Evolutionary conservation across 257 asterid genomes (phyloP).

Genomic region (Sherardia arvensis): DNA sequence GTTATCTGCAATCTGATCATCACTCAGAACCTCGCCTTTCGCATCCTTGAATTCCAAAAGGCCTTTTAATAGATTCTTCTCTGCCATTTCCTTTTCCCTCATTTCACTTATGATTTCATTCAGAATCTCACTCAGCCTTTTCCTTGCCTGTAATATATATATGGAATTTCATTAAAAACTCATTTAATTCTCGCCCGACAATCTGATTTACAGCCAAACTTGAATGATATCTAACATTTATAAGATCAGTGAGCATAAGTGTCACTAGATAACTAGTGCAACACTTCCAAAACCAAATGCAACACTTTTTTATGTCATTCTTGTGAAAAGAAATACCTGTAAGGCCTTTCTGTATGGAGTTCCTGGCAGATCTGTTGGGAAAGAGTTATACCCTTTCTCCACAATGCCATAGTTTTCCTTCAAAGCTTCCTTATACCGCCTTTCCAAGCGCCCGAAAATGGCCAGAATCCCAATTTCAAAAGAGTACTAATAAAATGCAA

Average conservation of each 20-base stretch:
- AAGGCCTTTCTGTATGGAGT: slow-evolving; percentile 45
- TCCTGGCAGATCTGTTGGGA: slow-evolving; percentile 59
- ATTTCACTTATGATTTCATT: slow-evolving; percentile 42
- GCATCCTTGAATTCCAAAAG: slow-evolving; percentile 39
- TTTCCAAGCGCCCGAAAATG: slow-evolving; percentile 53
- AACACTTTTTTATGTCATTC: neutral
- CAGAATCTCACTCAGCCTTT: slow-evolving; percentile 50
- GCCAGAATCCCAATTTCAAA: slow-evolving; percentile 71
- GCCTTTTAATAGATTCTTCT: slow-evolving; percentile 47
- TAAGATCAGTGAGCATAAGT: neutral
- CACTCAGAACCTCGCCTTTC: slow-evolving; percentile 31
- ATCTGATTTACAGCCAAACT: too few relatives aligned
- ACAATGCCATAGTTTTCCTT: slow-evolving; percentile 49
- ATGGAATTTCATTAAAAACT: neutral
- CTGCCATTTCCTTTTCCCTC: slow-evolving; percentile 29
- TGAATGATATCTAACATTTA: neutral
- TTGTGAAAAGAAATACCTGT: slow-evolving; percentile 26
- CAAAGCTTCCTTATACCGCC: slow-evolving; percentile 44
- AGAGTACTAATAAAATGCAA: slow-evolving; percentile 35
- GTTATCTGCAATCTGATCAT: slow-evolving; percentile 70
- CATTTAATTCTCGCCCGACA: too few relatives aligned
- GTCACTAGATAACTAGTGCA: neutral
- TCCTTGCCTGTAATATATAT: slow-evolving; percentile 60
- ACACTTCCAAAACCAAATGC: neutral
- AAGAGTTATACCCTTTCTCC: slow-evolving; percentile 69